Percentiles rank a stretch among this genome's conserved stretches.
phyloP scores from a whole-genome alignment of 306 rosid species.

The Myrica gale region DNA sequence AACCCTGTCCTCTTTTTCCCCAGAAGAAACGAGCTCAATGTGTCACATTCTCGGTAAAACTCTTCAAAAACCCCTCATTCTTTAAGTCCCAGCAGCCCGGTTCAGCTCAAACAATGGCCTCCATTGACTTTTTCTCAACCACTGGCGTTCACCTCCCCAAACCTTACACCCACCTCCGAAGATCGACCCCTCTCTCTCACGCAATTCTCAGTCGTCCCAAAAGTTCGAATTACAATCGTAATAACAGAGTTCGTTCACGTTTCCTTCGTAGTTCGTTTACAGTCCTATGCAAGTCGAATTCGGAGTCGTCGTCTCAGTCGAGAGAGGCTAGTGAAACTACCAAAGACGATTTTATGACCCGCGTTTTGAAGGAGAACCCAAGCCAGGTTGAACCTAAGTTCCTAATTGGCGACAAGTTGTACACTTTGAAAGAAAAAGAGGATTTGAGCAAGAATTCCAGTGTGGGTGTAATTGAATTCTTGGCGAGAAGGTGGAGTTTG shows the following conservation, averaged over 20 bases:
- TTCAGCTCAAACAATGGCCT: constrained; percentile 40
- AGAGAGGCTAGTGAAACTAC: constrained; percentile 29
- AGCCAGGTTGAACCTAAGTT: constrained; percentile 87
- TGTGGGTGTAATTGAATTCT: constrained; percentile 36
- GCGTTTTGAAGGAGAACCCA: constrained; percentile 86
- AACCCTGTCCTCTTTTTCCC: not conserved
- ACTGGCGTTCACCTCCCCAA: constrained; percentile 51
- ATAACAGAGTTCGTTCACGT: constrained; percentile 24
- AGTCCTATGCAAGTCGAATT: constrained; percentile 45
- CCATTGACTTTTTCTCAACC: constrained; percentile 52
- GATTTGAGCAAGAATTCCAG: constrained; percentile 40
- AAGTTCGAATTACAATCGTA: constrained; percentile 34
- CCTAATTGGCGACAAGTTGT: constrained; percentile 64
- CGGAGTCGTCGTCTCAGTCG: constrained; percentile 33
- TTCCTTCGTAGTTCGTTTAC: constrained; percentile 41
- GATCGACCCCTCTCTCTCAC: constrained; percentile 9
- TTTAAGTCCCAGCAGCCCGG: constrained; percentile 9
- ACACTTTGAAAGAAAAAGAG: constrained; percentile 64
- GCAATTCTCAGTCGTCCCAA: constrained; percentile 18
- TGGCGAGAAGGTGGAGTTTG: constrained; percentile 49
- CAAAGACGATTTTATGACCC: constrained; percentile 66
- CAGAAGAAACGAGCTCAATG: not conserved
- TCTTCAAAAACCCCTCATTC: not conserved
- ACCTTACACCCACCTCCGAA: constrained; percentile 34
- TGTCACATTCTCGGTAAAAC: constrained; percentile 1